Percentiles rank a stretch among this genome's conserved stretches.
Conservation (phyloP, 352 stramenopile genomes). For the Globisporangium polare region DNA sequence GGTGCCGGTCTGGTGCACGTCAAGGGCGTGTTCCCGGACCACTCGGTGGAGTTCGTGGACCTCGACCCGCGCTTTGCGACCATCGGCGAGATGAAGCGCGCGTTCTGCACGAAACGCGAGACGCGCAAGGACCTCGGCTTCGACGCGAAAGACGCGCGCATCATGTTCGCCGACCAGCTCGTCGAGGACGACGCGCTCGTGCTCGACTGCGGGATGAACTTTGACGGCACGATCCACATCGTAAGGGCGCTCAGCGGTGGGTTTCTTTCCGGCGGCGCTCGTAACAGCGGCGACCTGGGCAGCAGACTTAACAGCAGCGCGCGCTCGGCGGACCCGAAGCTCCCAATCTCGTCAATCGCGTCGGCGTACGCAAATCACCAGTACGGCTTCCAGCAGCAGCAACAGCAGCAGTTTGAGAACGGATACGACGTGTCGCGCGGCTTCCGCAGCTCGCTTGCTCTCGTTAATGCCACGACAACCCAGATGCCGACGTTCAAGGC, state of each 20-base stretch:
- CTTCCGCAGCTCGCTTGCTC: slow-evolving; percentile 41
- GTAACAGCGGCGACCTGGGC: neutral
- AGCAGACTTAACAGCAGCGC: slow-evolving; percentile 5
- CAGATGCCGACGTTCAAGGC: slow-evolving; percentile 26
- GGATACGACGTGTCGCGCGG: slow-evolving; percentile 27
- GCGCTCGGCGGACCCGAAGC: slow-evolving; percentile 30
- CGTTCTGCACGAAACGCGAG: slow-evolving; percentile 56
- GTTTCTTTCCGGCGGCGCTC: slow-evolving; percentile 1
- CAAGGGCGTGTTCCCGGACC: slow-evolving; percentile 78
- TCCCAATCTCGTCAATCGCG: slow-evolving; percentile 73
- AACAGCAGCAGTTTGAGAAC: slow-evolving; percentile 15
- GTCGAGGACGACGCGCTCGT: slow-evolving; percentile 79
- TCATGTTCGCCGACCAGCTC: slow-evolving; percentile 76
- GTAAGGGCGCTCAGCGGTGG: slow-evolving; percentile 29
- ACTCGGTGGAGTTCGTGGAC: slow-evolving; percentile 79
- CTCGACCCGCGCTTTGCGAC: slow-evolving; percentile 69
- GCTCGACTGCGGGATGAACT: slow-evolving; percentile 72
- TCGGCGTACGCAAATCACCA: slow-evolving; percentile 47
- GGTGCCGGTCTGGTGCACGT: slow-evolving; percentile 60
- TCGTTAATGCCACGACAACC: neutral
- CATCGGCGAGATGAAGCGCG: slow-evolving; percentile 61
- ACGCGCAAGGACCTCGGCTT: slow-evolving; percentile 41
- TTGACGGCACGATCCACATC: slow-evolving; percentile 71
- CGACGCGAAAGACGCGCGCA: slow-evolving; percentile 34
- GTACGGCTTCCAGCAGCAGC: slow-evolving; percentile 3